phyloP scores from a whole-genome alignment of 208 protist species.

The Acanthamoeba royreba region DNA sequence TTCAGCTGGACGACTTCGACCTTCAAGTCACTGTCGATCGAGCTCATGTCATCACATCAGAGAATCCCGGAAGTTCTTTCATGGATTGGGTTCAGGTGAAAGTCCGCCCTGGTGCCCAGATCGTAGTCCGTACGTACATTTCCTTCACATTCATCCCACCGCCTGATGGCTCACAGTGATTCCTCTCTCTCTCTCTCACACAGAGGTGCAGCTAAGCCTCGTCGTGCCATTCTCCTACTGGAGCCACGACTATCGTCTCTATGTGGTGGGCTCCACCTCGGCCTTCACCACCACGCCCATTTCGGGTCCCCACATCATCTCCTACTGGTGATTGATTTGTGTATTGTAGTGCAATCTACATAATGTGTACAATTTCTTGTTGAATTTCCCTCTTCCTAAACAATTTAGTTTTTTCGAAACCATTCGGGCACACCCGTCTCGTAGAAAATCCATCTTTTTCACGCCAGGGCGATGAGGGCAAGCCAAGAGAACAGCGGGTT shows the following conservation, averaged over 20 bases:
- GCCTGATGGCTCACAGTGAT: background rate
- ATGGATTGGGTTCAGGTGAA: background rate
- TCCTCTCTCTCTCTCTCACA: background rate
- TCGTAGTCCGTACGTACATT: background rate
- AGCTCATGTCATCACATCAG: background rate
- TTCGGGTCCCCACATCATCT: background rate
- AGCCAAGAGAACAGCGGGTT: background rate
- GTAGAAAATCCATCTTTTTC: no score
- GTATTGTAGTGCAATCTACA: background rate
- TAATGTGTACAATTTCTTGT: background rate
- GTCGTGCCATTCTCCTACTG: background rate
- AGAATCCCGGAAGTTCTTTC: background rate
- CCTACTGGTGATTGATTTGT: background rate
- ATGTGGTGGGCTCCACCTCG: background rate
- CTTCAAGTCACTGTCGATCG: background rate
- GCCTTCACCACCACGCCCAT: background rate
- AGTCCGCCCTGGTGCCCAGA: background rate
- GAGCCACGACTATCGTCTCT: background rate
- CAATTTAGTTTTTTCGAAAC: no score
- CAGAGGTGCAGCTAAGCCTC: background rate
- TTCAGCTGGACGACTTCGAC: background rate
- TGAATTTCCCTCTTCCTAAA: background rate
- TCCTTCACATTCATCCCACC: background rate
- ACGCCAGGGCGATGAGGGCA: background rate
- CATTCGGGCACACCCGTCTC: no score